Conservation (phyloP, 2,329 filamentous ascomycete species). For the Fusarium burgessii region DNA sequence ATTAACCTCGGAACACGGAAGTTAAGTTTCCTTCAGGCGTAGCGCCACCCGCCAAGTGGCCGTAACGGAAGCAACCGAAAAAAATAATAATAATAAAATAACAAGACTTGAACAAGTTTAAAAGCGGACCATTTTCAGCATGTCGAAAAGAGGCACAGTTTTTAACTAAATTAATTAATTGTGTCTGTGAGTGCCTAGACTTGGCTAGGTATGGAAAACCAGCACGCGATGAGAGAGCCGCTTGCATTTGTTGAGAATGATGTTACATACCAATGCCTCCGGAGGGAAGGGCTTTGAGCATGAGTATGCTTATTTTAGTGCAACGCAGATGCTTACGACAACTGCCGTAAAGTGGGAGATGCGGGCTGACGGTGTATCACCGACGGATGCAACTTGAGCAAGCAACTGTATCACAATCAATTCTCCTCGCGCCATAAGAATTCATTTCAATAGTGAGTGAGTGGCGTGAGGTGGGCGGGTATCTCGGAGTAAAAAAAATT, state of each 20-base stretch:
- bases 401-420: not conserved
- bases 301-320: not conserved
- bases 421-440: too few relatives aligned
- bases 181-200: too few relatives aligned
- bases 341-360: slow-evolving; percentile 13
- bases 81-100: too few relatives aligned
- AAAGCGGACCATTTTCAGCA: not conserved
- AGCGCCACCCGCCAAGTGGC: not conserved
- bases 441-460: too few relatives aligned
- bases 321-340: slow-evolving; percentile 8
- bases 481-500: not conserved
- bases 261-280: not conserved
- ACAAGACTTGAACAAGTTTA: not conserved
- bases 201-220: not conserved
- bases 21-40: not conserved
- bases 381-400: not conserved
- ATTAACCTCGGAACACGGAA: not conserved
- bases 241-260: not conserved
- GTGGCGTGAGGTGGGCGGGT: not conserved
- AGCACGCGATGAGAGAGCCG: not conserved
- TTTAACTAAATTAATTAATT: too few relatives aligned
- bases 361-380: not conserved
- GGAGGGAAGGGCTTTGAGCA: too few relatives aligned
- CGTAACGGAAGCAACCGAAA: not conserved
- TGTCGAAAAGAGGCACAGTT: not conserved